Evolutionary conservation across 108 stramenopile species (phyloP), one percentile per base, ranked within the genome.

Genomic region (Nitzschia inconspicua): DNA sequence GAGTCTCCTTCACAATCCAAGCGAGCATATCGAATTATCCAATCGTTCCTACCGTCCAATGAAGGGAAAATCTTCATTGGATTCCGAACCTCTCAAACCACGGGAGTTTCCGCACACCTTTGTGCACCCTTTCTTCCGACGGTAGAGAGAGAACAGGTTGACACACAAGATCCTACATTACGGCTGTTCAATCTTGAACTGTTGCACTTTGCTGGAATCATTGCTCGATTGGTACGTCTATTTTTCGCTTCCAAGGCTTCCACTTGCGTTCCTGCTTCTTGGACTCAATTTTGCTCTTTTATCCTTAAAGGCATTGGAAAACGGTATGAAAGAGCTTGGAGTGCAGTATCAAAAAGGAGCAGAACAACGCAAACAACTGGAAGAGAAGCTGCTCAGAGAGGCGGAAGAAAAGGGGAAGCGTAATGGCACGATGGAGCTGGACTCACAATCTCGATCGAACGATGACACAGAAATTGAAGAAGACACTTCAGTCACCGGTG

Each of bases 81-180:
- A 20, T 91, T 91, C 63, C 70, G 78, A 14, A 87, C 89, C 13
- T 81, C 79, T 10, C 89, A 91, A 70, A 91, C 85, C 20, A 91
- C 89, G 0, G 89, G 89, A 3, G 47, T 91, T 19, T 83, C 83
- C 1, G 81, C 84, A 8, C 89, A 91, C 50, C 32, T 91, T 3
- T 63, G 78, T 4, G 89, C 89, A n/a, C 89, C 89, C 2, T 76
- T 91, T 26, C 53, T 91, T 25, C 89, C 89, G 0, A 91, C 89
- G 14, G 89, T 91, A 3, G 89, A 91, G 62, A 73, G 89, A 28
- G 89, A 91, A 56, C 83, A 85, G 4, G 82, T 91, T 66, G 89
- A 91, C 55, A 64, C 87, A 40, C 83, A 85, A 28, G 89, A 91
- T 61, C 67, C 79, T 30, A 75, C 85, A 9, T 49, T 91, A 36